Conservation (phyloP, 805 yeast species). For the Brettanomyces anomalus region DNA sequence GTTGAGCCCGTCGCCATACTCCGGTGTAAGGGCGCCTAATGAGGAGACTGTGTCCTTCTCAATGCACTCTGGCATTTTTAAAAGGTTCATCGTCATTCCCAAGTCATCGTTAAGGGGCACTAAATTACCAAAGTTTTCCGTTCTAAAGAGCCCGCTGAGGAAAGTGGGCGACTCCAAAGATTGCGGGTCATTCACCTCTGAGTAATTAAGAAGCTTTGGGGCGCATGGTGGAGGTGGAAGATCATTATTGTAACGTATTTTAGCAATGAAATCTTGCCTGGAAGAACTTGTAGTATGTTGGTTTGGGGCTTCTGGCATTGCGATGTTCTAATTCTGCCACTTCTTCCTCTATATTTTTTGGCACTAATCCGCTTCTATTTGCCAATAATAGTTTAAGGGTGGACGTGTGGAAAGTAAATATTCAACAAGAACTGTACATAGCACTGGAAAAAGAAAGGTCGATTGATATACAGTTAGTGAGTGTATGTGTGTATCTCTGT, state of each 20-base stretch:
- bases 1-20: conserved; percentile 21
- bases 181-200: conserved; percentile 20
- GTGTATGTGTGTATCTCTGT: too few relatives aligned
- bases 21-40: conserved; percentile 24
- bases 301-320: neutral
- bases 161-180: conserved; percentile 43
- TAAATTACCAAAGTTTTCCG: conserved; percentile 58
- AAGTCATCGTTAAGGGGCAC: conserved; percentile 50
- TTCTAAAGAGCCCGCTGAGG: conserved; percentile 64
- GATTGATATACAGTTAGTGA: too few relatives aligned
- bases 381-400: too few relatives aligned
- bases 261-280: conserved; percentile 73
- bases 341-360: too few relatives aligned
- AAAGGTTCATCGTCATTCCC: conserved; percentile 71
- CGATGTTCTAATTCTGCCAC: too few relatives aligned
- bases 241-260: conserved; percentile 73
- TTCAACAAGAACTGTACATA: too few relatives aligned
- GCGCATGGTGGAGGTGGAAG: conserved; percentile 92
- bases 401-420: too few relatives aligned
- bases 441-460: too few relatives aligned
- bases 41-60: conserved; percentile 31
- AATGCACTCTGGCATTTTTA: conserved; percentile 56
- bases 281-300: conserved; percentile 3
- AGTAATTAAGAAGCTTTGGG: conserved; percentile 67
- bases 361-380: too few relatives aligned